phyloP scores from a whole-genome alignment of 139 green algal genomes.

The Picochlorum sp. region DNA sequence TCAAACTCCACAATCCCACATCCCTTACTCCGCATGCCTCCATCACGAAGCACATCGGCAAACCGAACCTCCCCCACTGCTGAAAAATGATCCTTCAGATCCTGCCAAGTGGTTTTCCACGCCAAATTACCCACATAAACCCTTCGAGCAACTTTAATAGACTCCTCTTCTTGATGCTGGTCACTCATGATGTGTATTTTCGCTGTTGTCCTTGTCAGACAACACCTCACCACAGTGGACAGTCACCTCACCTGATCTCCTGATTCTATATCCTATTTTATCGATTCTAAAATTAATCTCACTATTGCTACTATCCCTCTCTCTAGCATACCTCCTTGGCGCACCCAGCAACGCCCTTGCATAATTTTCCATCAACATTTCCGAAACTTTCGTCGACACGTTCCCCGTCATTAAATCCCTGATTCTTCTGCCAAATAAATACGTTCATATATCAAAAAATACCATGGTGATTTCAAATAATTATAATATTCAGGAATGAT shows the following conservation, averaged over 20 bases:
- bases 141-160: constrained; percentile 31
- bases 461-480: too few relatives aligned
- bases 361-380: background rate
- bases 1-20: constrained; percentile 79
- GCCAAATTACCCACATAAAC: constrained; percentile 55
- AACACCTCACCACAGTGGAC: too few relatives aligned
- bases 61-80: constrained; percentile 24
- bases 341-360: background rate
- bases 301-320: background rate
- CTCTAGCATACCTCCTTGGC: background rate
- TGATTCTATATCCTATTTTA: too few relatives aligned
- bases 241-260: too few relatives aligned
- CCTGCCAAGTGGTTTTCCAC: constrained; percentile 41
- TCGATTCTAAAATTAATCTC: too few relatives aligned
- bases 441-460: background rate
- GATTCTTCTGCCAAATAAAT: background rate
- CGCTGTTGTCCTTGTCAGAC: background rate
- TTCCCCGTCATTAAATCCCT: background rate
- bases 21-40: constrained; percentile 33
- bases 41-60: constrained; percentile 32
- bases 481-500: too few relatives aligned
- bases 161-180: background rate
- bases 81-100: constrained; percentile 40
- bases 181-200: background rate
- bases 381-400: background rate